A percentile compares a stretch with the other conserved stretches of the same genome.
Evolutionary conservation across 164 flowering plant species (phyloP).

Genomic region (Nelumbo lutea): DNA sequence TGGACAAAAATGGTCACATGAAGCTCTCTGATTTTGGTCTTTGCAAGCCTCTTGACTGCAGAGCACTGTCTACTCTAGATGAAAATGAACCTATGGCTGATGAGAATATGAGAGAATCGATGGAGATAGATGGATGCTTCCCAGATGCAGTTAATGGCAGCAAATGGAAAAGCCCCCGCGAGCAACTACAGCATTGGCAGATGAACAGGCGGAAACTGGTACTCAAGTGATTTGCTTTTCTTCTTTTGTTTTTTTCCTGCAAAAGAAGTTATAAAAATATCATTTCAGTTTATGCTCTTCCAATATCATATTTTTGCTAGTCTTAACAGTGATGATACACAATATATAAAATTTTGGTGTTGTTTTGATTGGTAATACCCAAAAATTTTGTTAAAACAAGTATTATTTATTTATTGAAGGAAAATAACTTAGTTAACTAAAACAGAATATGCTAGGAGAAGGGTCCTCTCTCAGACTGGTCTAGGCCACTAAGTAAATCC

Average conservation of each 20-base stretch:
- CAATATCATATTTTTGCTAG: not conserved
- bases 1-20: constrained; percentile 91
- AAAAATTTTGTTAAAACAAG: too few relatives aligned
- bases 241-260: not conserved
- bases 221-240: constrained; percentile 10
- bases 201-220: constrained; percentile 83
- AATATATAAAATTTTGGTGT: too few relatives aligned
- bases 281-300: not conserved
- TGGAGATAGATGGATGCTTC: constrained; percentile 65
- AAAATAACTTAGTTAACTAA: too few relatives aligned
- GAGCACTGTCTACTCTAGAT: constrained; percentile 55
- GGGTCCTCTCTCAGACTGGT: too few relatives aligned
- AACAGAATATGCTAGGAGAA: too few relatives aligned
- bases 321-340: not conserved
- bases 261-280: not conserved
- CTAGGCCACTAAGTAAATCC: too few relatives aligned
- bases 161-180: constrained; percentile 74
- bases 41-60: constrained; percentile 89
- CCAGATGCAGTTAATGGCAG: constrained; percentile 48
- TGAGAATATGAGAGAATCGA: constrained; percentile 60
- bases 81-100: constrained; percentile 75
- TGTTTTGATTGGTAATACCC: too few relatives aligned
- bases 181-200: constrained; percentile 94
- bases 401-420: too few relatives aligned
- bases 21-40: constrained; percentile 98